Conservation (phyloP, 768 basidiomycete species). For the Pleurotus djamor region DNA sequence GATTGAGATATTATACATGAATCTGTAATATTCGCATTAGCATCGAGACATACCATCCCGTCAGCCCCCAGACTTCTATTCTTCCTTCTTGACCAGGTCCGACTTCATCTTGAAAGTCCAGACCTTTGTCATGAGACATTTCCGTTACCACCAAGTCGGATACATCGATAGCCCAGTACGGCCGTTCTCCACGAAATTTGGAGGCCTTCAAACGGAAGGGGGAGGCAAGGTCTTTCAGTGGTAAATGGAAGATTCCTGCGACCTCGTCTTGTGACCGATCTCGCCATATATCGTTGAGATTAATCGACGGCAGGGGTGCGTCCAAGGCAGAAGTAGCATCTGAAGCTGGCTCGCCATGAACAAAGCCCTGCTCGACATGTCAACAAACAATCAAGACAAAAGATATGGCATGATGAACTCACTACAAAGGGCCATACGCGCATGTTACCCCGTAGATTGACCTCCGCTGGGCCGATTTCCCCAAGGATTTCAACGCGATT, state of each 20-base stretch:
- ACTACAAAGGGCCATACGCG: slow-evolving; percentile 79
- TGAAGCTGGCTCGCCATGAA: slow-evolving; percentile 20
- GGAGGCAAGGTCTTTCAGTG: slow-evolving; percentile 48
- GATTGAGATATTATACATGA: slow-evolving; percentile 29
- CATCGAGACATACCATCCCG: slow-evolving; percentile 76
- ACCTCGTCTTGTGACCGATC: slow-evolving; percentile 61
- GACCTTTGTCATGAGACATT: slow-evolving; percentile 16
- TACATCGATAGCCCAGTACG: slow-evolving; percentile 70
- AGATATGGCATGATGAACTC: slow-evolving; percentile 23
- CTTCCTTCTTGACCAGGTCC: slow-evolving; percentile 28
- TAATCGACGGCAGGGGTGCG: slow-evolving; percentile 59
- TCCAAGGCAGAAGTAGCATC: slow-evolving; percentile 23
- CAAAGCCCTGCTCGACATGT: slow-evolving; percentile 31
- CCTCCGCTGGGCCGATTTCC: slow-evolving; percentile 57
- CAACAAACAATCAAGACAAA: not conserved
- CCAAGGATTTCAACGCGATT: slow-evolving; percentile 66
- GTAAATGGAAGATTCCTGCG: slow-evolving; percentile 68
- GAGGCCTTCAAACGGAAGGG: slow-evolving; percentile 45
- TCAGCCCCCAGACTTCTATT: slow-evolving; percentile 80
- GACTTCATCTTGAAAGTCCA: slow-evolving; percentile 28
- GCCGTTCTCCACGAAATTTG: slow-evolving; percentile 52
- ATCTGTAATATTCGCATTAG: slow-evolving; percentile 56
- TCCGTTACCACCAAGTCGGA: slow-evolving; percentile 47
- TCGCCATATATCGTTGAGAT: slow-evolving; percentile 42
- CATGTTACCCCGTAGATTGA: slow-evolving; percentile 53